Percentiles rank a stretch among this genome's conserved stretches.
These are phyloP conservation scores for Pyrenochaeta sp. DNA, from an alignment of 2,329 filamentous ascomycete species.

Conservation along the genomic window DNA sequence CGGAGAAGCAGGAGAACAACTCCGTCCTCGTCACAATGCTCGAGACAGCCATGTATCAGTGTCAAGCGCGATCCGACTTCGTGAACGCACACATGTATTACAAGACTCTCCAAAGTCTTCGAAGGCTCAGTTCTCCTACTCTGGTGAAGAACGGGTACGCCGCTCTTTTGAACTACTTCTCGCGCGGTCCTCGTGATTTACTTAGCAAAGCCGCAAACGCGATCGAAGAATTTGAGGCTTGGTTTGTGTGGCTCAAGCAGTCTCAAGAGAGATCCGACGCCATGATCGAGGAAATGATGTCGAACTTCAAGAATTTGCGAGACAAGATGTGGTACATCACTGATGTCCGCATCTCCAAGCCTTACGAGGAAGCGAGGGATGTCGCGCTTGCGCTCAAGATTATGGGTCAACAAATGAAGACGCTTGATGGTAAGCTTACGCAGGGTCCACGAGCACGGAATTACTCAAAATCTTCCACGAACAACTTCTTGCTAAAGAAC, in stretches of 20 bases:
- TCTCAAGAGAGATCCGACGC: conserved; percentile 80
- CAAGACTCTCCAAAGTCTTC: conserved; percentile 79
- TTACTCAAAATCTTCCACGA: conserved; percentile 56
- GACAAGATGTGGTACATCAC: conserved; percentile 99
- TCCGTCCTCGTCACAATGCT: conserved; percentile 75
- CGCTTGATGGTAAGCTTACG: conserved; percentile 50
- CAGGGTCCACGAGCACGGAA: conserved; percentile 52
- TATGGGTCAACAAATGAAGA: conserved; percentile 72
- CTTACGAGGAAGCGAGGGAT: conserved; percentile 86
- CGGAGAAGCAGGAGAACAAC: conserved; percentile 49
- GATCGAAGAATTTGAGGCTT: conserved; percentile 80
- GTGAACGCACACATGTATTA: conserved; percentile 85
- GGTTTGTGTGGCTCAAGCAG: conserved; percentile 84
- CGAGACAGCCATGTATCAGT: conserved; percentile 77
- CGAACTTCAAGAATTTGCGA: conserved; percentile 75
- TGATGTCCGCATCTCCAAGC: conserved; percentile 87
- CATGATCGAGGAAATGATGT: conserved; percentile 77
- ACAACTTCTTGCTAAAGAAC: conserved; percentile 75
- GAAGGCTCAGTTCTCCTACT: conserved; percentile 66
- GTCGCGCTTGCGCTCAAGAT: conserved; percentile 88
- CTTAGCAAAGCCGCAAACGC: conserved; percentile 74
- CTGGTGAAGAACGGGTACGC: conserved; percentile 74
- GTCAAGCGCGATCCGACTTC: conserved; percentile 81
- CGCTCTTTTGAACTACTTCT: conserved; percentile 76
- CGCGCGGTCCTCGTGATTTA: conserved; percentile 73